Conservation (phyloP, 371 early-diverging fungal genomes). For the Haplosporangium sp. region DNA sequence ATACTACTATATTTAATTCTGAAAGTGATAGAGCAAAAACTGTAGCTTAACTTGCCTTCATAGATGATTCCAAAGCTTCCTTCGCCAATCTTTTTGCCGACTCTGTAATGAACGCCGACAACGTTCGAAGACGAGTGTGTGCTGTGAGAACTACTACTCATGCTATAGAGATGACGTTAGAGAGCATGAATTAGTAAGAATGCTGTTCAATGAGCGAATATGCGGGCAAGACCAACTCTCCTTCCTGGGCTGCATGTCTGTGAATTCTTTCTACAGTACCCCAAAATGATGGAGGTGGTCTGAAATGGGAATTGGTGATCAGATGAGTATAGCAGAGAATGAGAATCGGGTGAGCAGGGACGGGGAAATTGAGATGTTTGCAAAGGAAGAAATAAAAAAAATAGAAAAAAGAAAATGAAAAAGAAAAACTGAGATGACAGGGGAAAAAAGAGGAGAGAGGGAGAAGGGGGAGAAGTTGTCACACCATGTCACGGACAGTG, state of each 20-base stretch:
- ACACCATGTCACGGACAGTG: background rate
- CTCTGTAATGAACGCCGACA: conserved; percentile 95
- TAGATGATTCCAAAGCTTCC: conserved; percentile 98
- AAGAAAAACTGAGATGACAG: too few relatives aligned
- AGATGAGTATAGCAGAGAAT: too few relatives aligned
- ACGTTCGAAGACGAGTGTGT: conserved; percentile 64
- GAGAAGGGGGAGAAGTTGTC: background rate
- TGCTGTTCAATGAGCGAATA: too few relatives aligned
- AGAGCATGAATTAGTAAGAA: background rate
- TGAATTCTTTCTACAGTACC: too few relatives aligned
- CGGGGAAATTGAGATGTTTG: background rate
- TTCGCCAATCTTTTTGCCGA: conserved; percentile 96
- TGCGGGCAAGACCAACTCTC: too few relatives aligned
- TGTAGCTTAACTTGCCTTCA: conserved; percentile 79
- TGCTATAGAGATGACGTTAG: conserved; percentile 6
- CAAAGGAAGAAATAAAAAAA: background rate
- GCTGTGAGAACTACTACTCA: conserved; percentile 54
- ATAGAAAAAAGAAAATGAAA: background rate
- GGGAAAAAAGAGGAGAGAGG: background rate
- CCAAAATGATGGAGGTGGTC: too few relatives aligned
- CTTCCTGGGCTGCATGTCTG: too few relatives aligned
- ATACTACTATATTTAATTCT: background rate
- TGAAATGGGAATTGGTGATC: too few relatives aligned
- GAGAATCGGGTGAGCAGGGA: background rate
- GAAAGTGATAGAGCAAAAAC: background rate